Percentiles rank a stretch among this genome's conserved stretches.
Conservation (phyloP, 1,284 basidiomycete genomes). For the Boletus albobrunnescens region DNA sequence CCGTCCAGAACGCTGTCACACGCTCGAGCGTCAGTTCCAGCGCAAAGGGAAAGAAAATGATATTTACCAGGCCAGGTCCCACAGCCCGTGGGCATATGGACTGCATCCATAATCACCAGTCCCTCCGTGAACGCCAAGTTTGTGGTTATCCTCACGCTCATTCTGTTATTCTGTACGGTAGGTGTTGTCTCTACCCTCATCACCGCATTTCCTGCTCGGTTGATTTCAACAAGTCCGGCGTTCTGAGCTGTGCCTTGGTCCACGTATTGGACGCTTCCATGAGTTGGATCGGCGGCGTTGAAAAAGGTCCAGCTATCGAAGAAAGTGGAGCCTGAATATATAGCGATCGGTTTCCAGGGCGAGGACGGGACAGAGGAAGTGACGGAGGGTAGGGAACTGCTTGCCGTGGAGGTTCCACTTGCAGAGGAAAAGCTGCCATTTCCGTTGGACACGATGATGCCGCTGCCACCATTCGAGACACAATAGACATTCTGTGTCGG, state of each 20-base stretch:
- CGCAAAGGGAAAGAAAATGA: conserved; percentile 1
- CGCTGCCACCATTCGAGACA: conserved; percentile 25
- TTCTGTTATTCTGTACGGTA: conserved; percentile 58
- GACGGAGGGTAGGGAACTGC: conserved; percentile 13
- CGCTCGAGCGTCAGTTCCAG: conserved; percentile 12
- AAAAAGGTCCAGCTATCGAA: conserved; percentile 82
- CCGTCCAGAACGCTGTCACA: conserved; percentile 47
- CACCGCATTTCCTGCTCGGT: conserved; percentile 66
- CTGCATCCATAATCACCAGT: conserved; percentile 75
- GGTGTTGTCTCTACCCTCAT: conserved; percentile 83
- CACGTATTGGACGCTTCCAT: conserved; percentile 64
- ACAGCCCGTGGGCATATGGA: conserved; percentile 91
- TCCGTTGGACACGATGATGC: conserved; percentile 22
- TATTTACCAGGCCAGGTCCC: conserved; percentile 75
- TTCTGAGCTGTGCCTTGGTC: conserved; percentile 50
- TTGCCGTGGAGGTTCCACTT: conserved; percentile 21
- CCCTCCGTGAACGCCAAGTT: conserved; percentile 56
- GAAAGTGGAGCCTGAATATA: conserved; percentile 58
- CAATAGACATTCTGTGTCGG: conserved; percentile 31
- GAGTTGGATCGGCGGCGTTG: conserved; percentile 69
- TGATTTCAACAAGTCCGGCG: conserved; percentile 55
- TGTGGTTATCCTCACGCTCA: conserved; percentile 75
- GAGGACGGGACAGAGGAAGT: conserved; percentile 28
- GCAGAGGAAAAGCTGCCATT: conserved; percentile 17
- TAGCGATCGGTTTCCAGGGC: conserved; percentile 36